Percentiles rank a stretch among this genome's conserved stretches.
Evolutionary conservation across 2,329 filamentous ascomycete species (phyloP).

Genomic region (Ceratocystis smalleyi): DNA sequence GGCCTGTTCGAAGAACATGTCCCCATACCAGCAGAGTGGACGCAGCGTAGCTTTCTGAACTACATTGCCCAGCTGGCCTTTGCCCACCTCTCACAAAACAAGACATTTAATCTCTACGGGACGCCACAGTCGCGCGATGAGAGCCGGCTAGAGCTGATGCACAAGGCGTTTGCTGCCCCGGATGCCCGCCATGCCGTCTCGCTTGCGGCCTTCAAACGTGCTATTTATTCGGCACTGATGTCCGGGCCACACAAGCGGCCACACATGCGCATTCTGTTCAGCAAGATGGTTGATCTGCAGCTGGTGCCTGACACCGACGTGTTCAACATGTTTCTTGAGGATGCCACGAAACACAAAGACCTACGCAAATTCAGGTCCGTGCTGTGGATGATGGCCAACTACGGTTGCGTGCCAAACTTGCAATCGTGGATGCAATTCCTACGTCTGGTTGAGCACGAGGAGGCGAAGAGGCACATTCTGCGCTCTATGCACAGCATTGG

Average conservation of each 20-base stretch:
- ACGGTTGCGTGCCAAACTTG: slow-evolving; percentile 28
- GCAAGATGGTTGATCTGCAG: slow-evolving; percentile 25
- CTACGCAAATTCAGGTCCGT: slow-evolving; percentile 29
- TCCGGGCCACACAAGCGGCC: slow-evolving; percentile 21
- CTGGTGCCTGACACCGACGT: slow-evolving; percentile 31
- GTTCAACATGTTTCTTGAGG: slow-evolving; percentile 34
- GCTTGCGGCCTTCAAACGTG: slow-evolving; percentile 28
- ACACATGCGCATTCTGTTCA: slow-evolving; percentile 25
- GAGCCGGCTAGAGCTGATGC: slow-evolving; percentile 27
- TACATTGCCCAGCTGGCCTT: slow-evolving; percentile 31
- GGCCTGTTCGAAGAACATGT: slow-evolving; percentile 24
- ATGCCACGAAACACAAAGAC: slow-evolving; percentile 28
- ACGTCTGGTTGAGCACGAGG: slow-evolving; percentile 42
- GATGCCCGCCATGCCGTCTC: slow-evolving; percentile 25
- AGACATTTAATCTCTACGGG: slow-evolving; percentile 26
- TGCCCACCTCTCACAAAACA: slow-evolving; percentile 24
- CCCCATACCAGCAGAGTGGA: slow-evolving; percentile 29
- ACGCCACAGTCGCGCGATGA: slow-evolving; percentile 25
- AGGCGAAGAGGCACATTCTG: slow-evolving; percentile 33
- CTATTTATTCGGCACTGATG: slow-evolving; percentile 28
- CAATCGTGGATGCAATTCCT: slow-evolving; percentile 36
- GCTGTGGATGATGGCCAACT: slow-evolving; percentile 28
- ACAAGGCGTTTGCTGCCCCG: slow-evolving; percentile 27
- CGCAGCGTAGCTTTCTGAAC: slow-evolving; percentile 26
- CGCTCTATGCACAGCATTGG: slow-evolving; percentile 32